Conservation (phyloP, 768 basidiomycete species). For the Leccinum fibrillosum region DNA sequence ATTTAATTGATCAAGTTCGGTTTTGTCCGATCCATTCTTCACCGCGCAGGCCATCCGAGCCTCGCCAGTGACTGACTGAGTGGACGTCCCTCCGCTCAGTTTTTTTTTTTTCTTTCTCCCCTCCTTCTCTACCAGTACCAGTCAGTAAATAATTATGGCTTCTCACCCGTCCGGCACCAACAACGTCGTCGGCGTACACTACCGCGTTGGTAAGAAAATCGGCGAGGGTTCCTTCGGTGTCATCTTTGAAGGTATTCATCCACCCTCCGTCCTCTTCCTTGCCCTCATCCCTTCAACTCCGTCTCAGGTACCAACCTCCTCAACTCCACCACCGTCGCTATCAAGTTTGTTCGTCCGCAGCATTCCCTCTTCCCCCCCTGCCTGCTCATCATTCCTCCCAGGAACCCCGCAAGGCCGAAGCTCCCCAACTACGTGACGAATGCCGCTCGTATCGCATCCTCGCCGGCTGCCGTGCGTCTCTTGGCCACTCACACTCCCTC, state of each 20-base stretch:
- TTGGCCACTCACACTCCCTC: background rate
- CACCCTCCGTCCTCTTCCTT: background rate
- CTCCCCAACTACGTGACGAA: conserved; percentile 96
- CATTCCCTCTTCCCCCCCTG: background rate
- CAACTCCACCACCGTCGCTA: conserved; percentile 98
- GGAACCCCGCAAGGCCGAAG: conserved; percentile 93
- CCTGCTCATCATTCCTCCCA: conserved; percentile 31
- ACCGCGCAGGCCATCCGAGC: conserved; percentile 25
- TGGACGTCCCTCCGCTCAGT: background rate
- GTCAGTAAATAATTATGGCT: conserved; percentile 41
- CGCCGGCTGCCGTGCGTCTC: conserved; percentile 78
- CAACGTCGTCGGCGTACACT: conserved; percentile 93
- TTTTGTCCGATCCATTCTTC: conserved; percentile 33
- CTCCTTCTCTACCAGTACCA: conserved; percentile 16
- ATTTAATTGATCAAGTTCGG: conserved; percentile 15
- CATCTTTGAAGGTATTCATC: conserved; percentile 75
- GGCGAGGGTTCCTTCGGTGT: conserved; percentile 99
- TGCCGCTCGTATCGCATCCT: conserved; percentile 95
- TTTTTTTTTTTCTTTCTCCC: background rate
- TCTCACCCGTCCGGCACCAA: conserved; percentile 56
- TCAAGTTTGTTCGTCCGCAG: conserved; percentile 89
- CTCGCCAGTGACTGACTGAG: conserved; percentile 18
- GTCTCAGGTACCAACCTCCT: conserved; percentile 87
- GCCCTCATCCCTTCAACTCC: background rate
- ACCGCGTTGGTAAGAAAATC: conserved; percentile 98